Evolutionary conservation across 768 basidiomycete species (phyloP).

Genomic region (Trametes cingulata): DNA sequence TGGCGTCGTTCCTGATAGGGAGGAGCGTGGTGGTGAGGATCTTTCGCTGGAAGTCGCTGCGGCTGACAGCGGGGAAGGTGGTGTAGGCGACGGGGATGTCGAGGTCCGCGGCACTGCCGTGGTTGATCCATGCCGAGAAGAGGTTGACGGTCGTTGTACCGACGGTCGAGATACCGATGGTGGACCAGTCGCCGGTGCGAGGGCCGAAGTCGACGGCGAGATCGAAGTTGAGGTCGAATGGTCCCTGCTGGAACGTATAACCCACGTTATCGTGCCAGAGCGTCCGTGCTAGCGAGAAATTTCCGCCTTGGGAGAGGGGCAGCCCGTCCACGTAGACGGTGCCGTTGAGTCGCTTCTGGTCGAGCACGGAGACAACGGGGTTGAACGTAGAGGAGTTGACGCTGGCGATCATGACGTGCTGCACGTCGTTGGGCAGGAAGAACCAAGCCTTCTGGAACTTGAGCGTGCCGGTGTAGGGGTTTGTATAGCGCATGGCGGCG

Average conservation of each 20-base stretch:
- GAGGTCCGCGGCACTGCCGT: conserved; percentile 35
- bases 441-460: conserved; percentile 74
- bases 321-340: conserved; percentile 44
- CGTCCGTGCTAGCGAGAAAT: conserved; percentile 35
- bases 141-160: conserved; percentile 60
- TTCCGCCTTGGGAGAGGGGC: conserved; percentile 20
- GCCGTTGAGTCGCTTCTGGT: conserved; percentile 55
- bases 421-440: conserved; percentile 64
- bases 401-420: conserved; percentile 60
- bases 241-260: conserved; percentile 46
- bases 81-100: conserved; percentile 50
- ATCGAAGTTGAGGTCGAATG: conserved; percentile 23
- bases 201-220: conserved; percentile 47
- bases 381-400: conserved; percentile 43
- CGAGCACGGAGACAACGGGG: conserved; percentile 63
- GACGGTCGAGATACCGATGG: conserved; percentile 61
- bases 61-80: conserved; percentile 52
- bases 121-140: conserved; percentile 61
- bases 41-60: conserved; percentile 43
- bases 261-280: conserved; percentile 72
- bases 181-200: conserved; percentile 60
- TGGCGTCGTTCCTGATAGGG: conserved; percentile 46
- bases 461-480: conserved; percentile 55
- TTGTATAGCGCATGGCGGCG: conserved; percentile 66
- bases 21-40: conserved; percentile 32